Evolutionary conservation across 768 basidiomycete genomes (phyloP), one percentile per base, ranked within the genome.

Genomic region (Termitomyces sp.): DNA sequence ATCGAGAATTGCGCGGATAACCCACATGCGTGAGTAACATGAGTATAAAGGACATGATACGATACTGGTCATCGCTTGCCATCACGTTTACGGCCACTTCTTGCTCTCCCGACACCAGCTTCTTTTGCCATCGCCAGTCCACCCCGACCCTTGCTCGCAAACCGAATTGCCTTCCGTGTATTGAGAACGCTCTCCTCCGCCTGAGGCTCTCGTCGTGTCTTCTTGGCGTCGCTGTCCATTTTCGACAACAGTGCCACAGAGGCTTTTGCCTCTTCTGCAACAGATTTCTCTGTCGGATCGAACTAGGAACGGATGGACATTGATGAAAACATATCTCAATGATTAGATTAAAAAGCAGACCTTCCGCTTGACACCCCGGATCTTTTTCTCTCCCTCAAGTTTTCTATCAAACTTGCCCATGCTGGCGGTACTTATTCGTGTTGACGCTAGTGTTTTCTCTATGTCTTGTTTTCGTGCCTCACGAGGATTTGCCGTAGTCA

Each of bases 341-440:
- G 14, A 34, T 49, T 19, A 32, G 19, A 37, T 40, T n/a, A 35
- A 28, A n/a, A 0, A 39, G 66, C 76, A 42, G 61, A 92, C 93
- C 87, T 98, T 98, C 64, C 97, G 84, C 76, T 98, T 98, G 46
- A 94, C 73, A 6, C 94, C 94, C 35, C 83, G 83, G 43, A 85
- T 68, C 71, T 92, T 94, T 69, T 91, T 89, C 72, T 99, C 97
- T 12, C 95, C 95, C 51, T 95, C 89, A 21, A 98, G 79, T 66
- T 79, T 84, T 61, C 83, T 87, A 70, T 98, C 96, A 64, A 97
- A 99, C 63, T 82, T 87, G 61, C 97, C 97, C 87, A 99, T 87
- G 64, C 92, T 95, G 0, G 94, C 97, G 0, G 97, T 99, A 59
- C 94, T 94, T 28, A 77, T 74, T 57, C 90, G 83, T 1, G 89